Evolutionary conservation across 2,329 filamentous ascomycete species (phyloP).

Genomic region (Arthrobotrys megalospora): DNA sequence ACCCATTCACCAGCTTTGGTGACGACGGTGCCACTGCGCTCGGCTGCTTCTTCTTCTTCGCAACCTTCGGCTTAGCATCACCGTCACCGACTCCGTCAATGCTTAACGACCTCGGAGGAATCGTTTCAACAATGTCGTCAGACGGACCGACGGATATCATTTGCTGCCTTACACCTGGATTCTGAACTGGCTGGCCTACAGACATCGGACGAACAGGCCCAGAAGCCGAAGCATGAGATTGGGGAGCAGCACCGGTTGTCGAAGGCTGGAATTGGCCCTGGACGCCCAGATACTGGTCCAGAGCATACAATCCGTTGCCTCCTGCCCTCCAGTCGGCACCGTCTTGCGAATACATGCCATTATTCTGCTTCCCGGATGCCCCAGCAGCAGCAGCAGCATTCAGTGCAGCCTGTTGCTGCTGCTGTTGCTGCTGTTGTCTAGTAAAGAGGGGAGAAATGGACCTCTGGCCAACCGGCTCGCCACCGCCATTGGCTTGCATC

Average conservation of each 20-base stretch:
- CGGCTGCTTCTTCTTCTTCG: conserved; percentile 38
- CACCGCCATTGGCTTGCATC: conserved; percentile 33
- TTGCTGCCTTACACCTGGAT: conserved; percentile 42
- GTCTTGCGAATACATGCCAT: conserved; percentile 44
- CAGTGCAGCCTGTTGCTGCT: conserved; percentile 36
- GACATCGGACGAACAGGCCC: conserved; percentile 14
- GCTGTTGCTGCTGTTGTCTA: conserved; percentile 13
- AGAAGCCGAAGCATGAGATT: conserved; percentile 34
- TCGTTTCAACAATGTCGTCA: conserved; percentile 50
- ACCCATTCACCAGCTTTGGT: conserved; percentile 41
- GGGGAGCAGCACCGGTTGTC: conserved; percentile 9
- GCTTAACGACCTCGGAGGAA: conserved; percentile 19
- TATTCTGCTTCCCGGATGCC: conserved; percentile 39
- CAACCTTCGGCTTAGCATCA: conserved; percentile 36
- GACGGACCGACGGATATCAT: conserved; percentile 57
- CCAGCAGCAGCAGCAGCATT: conserved; percentile 24
- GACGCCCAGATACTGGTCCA: conserved; percentile 56
- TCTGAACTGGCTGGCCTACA: conserved; percentile 29
- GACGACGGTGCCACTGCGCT: conserved; percentile 16
- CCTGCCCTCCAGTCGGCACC: conserved; percentile 45
- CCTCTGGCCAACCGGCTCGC: conserved; percentile 45
- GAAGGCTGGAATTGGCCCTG: conserved; percentile 41
- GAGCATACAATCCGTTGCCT: conserved; percentile 49
- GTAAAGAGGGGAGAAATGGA: conserved; percentile 51
- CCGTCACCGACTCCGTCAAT: conserved; percentile 32